Evolutionary conservation across 371 early-diverging fungal species (phyloP), one percentile per base, ranked within the genome.

Genomic region (Dipsacomyces acuminosporus): DNA sequence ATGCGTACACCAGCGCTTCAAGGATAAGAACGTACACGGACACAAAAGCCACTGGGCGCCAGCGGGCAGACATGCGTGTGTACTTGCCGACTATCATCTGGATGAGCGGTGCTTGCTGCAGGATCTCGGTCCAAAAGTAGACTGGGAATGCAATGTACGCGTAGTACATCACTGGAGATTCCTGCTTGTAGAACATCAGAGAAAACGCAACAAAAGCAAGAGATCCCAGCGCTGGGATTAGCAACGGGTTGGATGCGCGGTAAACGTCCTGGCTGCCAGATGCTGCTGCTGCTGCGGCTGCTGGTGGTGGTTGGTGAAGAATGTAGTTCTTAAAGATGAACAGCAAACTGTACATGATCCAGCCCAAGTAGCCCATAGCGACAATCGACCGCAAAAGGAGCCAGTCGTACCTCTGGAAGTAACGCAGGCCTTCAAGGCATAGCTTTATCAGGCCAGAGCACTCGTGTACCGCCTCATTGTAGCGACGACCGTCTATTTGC

Each of bases 351-450:
- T 84, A 93, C 0, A 78, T 54, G 57, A 95, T 91, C 94, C 97
- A 95, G 23, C 94, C 94, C 19, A 90, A 48, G 65, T 92, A 96
- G n/a, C 97, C 97, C 18, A 77, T 67, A 8, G 90, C 84, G 30
- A 96, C 84, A 1, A 92, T 76, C 0, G 88, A 74, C 45, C 91
- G 80, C 49, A 96, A 71, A 65, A 94, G 89, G 3, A 90, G 72
- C 97, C 95, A 94, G 67, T 96, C 97, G 64, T 96, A 90, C 70
- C 90, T 93, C 72, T 95, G 94, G 50, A 89, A 87, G 72, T 96
- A 96, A 30, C 92, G 84, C 42, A 94, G 72, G n/a, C 94, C 96
- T 36, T 86, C 80, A 20, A 94, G 57, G 25, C 83, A 85, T 19
- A 84, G 72, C 2, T 76, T 54, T 14, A 88, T 82, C 30, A 91